A percentile compares a stretch with the other conserved stretches of the same genome.
These are phyloP conservation scores for Guadua angustifolia DNA, from an alignment of 176 grass and related monocot genomes.

Conservation along the genomic window DNA sequence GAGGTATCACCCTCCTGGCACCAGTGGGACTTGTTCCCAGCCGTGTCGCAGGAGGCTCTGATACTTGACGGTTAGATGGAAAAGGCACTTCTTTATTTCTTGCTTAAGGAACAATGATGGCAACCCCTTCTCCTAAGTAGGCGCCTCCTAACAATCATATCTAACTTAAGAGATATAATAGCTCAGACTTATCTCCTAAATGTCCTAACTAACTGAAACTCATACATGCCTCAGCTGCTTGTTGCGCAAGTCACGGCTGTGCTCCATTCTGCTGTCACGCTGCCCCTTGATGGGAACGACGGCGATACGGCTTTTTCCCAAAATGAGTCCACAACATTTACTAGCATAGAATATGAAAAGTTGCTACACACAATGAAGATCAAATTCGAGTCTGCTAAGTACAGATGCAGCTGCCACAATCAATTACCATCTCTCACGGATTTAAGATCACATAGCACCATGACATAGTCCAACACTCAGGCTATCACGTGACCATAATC, in stretches of 20 bases:
- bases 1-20: not conserved
- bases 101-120: not conserved
- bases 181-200: not conserved
- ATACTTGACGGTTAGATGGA: not conserved
- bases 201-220: not conserved
- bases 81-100: not conserved
- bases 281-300: not conserved
- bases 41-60: not conserved
- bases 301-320: not conserved
- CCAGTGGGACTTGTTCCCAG: not conserved
- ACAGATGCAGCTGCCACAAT: not conserved
- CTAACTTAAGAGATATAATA: not conserved
- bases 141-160: not conserved
- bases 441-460: not conserved
- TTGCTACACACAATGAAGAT: not conserved
- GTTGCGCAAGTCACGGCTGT: not conserved
- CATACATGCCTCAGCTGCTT: not conserved
- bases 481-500: not conserved
- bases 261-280: not conserved
- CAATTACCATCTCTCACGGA: not conserved
- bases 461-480: not conserved
- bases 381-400: not conserved
- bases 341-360: not conserved
- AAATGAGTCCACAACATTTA: not conserved
- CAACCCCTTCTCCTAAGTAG: not conserved